Evolutionary conservation across 192 early-diverging fungal genomes (phyloP), one percentile per base, ranked within the genome.

Genomic region (Coemansia sp.): DNA sequence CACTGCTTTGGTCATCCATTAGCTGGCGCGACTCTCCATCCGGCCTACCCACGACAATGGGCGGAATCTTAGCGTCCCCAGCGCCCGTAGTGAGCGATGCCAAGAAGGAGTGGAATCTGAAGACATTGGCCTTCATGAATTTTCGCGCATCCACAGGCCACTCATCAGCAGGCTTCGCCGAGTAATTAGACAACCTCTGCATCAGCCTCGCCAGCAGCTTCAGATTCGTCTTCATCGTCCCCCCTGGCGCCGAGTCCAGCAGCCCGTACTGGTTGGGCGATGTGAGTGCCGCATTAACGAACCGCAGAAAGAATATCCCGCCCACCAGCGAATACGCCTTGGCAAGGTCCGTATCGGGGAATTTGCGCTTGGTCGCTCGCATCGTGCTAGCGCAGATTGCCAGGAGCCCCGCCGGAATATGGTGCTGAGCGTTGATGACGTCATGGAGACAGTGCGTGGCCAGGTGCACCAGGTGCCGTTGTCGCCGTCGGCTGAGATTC

Each of bases 241-340:
- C 70, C 1, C 23, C 24, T 1, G 71, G 67, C 38, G 46, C 37
- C 2, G 26, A n/a, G 3, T 73, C 63, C 60, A 79, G 42, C 26
- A 79, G 57, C 0, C 76, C 76, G 46, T 79, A 79, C 9, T 73
- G 70, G 56, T 56, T 67, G 45, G 76, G 76, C 60, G 76, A 66
- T 2, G 71, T 61, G 0, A 79, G 67, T 13, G 76, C 76, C 2
- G 76, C 76, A 28, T 79, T 79, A 60, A 79, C 67, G 38, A 73
- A 79, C 24, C 76, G 76, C 34, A 79, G 63, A 31, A 79, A 79
- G 55, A 79, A 79, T 62, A 79, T 73, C 16, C 76, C 76, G 45
- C 76, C 76, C 0, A 79, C 76, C 20, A 79, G 57, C 20, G 76
- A 79, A 28, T 70, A 79, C 14, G 59, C 76, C 64, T 67, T 65